Base-by-base conservation (phyloP, 257 asterid species). In the Jasminum sambac region DNA sequence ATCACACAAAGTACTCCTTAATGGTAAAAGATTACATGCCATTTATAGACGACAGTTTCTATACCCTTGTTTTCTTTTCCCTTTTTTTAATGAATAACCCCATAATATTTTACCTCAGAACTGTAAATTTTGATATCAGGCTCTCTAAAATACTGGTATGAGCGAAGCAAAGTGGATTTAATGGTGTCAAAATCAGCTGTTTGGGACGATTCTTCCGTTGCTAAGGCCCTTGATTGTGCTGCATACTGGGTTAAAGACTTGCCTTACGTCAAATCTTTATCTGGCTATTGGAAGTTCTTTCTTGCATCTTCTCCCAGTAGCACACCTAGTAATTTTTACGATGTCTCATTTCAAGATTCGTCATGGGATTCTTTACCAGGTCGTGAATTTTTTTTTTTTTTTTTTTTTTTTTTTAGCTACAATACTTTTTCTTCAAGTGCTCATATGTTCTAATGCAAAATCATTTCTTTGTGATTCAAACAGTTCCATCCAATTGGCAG, bases 401-500 rank as follows among this genome's bases (percentile, higher is more conserved):
- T 44, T 63, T 58, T 57, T 40, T 39, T 14, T 48, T 40, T 44
- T 39, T 76, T 72, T n/a, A 64, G 34, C 68, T 14, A 2, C 13
- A 10, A 25, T 5, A n/a, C 23, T 69, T 8, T 2, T 58, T 21
- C 40, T 59, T 48, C 26, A 30, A 64, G 39, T 52, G 41, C 48
- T 74, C 58, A 39, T 71, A 60, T 65, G 68, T 58, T 62, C 75
- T 86, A 74, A 78, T 75, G 62, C 62, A 44, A 30, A 4, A 61
- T 63, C 72, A 11, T 75, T 67, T 60, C 52, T 71, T 71, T 74
- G 42, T 61, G 68, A 30, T 82, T 75, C 77, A 67, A 76, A 78
- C 96, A 94, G 99, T 94, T 81, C 99, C 99, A 69, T 94, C 98
- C 64, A 94, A 89, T 78, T 94, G 99, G 99, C 98, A 94, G 92